A percentile compares a stretch with the other conserved stretches of the same genome.
phyloP scores from a whole-genome alignment of 345 rosid species.

The Syzygium jambos region DNA sequence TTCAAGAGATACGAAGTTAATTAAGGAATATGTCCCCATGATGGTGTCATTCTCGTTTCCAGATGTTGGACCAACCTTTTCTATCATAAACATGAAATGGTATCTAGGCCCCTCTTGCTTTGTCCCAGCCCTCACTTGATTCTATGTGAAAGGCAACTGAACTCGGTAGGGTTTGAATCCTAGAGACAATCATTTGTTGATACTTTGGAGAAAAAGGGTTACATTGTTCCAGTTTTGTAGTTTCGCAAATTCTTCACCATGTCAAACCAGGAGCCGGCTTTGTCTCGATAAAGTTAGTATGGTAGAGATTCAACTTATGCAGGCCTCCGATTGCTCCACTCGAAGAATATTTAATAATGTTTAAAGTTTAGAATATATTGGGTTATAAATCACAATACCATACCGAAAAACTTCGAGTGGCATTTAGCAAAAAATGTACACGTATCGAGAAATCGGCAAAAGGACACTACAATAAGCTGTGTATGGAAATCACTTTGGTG shows the following conservation, averaged over 20 bases:
- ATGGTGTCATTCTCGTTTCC: not conserved
- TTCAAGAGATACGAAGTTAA: not conserved
- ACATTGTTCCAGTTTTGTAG: not conserved
- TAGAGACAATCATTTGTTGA: not conserved
- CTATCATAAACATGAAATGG: not conserved
- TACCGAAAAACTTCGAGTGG: not conserved
- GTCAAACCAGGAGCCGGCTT: not conserved
- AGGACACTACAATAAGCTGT: no score
- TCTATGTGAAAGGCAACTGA: not conserved
- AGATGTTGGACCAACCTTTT: not conserved
- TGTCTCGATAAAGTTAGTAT: not conserved
- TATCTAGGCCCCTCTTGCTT: not conserved
- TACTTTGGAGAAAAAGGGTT: not conserved
- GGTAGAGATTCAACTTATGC: not conserved
- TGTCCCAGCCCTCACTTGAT: not conserved
- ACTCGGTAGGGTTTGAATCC: not conserved
- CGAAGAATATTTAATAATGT: no score
- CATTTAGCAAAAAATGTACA: not conserved
- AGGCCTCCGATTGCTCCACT: not conserved
- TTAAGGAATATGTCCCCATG: not conserved
- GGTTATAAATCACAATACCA: not conserved
- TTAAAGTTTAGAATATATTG: not conserved
- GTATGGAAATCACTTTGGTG: no score
- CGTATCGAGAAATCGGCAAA: fast-evolving
- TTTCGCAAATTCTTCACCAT: no score